A percentile compares a stretch with the other conserved stretches of the same genome.
phyloP scores from a whole-genome alignment of 441 rosid genomes.

The Geranium incanum region DNA sequence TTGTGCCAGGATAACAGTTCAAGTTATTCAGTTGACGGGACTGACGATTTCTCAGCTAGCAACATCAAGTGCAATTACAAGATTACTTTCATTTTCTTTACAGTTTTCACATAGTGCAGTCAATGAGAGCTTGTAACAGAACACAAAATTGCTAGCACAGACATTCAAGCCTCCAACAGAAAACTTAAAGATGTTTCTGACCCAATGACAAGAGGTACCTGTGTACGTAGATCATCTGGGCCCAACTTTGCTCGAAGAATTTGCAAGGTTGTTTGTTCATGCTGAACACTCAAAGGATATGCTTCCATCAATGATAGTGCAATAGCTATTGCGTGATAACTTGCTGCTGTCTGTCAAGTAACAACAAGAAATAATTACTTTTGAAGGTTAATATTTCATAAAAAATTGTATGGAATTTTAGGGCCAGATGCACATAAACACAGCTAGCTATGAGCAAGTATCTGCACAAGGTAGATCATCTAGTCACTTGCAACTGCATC shows the following conservation, averaged over 20 bases:
- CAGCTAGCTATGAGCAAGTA: too few species aligned
- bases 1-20: constrained; percentile 9
- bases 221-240: constrained; percentile 65
- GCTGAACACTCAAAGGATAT: constrained; percentile 69
- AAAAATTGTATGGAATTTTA: background rate
- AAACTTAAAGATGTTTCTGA: too few species aligned
- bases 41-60: background rate
- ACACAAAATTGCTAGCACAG: background rate
- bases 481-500: too few species aligned
- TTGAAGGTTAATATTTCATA: background rate
- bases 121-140: background rate
- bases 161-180: constrained; percentile 4
- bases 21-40: background rate
- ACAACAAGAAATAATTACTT: too few species aligned
- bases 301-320: constrained; percentile 77
- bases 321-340: constrained; percentile 83
- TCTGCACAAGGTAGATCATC: too few species aligned
- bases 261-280: constrained; percentile 71
- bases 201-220: constrained; percentile 29
- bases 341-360: constrained; percentile 60
- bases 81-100: background rate
- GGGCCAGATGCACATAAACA: background rate
- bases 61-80: background rate
- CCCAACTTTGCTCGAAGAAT: constrained; percentile 74
- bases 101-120: background rate